Percentiles rank a stretch among this genome's conserved stretches.
phyloP scores from a whole-genome alignment of 2,329 filamentous ascomycete species.

The Grosmannia huntii region DNA sequence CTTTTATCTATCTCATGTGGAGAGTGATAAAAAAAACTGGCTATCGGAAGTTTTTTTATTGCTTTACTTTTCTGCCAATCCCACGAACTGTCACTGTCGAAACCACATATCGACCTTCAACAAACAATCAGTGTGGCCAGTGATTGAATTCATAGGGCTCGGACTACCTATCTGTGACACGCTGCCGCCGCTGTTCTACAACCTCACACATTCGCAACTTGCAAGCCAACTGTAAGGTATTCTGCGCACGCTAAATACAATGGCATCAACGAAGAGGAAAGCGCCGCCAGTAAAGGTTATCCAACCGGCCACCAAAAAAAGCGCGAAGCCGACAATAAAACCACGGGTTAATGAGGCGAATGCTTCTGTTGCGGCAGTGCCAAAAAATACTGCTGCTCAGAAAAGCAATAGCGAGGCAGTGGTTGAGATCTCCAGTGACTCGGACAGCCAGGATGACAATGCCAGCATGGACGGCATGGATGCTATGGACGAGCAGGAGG shows the following conservation, averaged over 20 bases:
- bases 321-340: conserved; percentile 37
- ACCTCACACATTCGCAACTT: neutral
- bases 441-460: conserved; percentile 14
- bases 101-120: neutral
- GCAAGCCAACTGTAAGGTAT: neutral
- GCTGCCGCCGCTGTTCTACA: no score
- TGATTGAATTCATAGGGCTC: neutral
- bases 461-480: neutral
- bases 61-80: neutral
- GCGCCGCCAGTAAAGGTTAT: conserved; percentile 39
- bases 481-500: neutral
- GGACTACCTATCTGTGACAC: neutral
- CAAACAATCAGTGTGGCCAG: neutral
- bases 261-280: conserved; percentile 51
- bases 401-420: conserved; percentile 17
- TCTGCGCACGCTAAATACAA: neutral
- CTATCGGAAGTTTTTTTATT: neutral
- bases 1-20: neutral
- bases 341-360: conserved; percentile 45
- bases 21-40: neutral
- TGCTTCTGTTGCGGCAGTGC: conserved; percentile 32
- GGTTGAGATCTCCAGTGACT: conserved; percentile 48
- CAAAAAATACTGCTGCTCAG: conserved; percentile 15
- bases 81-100: neutral
- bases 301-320: conserved; percentile 38